Conservation (phyloP, 768 basidiomycete species). For the Cystobasidium onofrii region DNA sequence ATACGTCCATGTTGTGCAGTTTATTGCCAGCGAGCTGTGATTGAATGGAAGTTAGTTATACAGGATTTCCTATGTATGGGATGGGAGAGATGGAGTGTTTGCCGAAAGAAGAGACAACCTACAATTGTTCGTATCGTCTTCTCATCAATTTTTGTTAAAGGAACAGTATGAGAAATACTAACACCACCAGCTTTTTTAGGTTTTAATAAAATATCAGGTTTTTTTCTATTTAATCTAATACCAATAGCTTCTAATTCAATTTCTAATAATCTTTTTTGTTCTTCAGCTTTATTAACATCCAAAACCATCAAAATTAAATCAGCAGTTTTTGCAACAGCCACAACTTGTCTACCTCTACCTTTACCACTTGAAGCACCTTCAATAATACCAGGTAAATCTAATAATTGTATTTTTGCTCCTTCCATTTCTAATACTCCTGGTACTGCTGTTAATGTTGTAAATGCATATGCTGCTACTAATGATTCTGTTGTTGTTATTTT, state of each 20-base stretch:
- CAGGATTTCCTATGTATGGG: background rate
- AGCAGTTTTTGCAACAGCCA: conserved; percentile 66
- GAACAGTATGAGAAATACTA: conserved; percentile 56
- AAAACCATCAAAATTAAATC: conserved; percentile 90
- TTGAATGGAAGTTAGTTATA: conserved; percentile 53
- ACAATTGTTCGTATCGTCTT: conserved; percentile 87
- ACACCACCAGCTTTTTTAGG: conserved; percentile 75
- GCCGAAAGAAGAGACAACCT: conserved; percentile 63
- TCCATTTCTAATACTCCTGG: conserved; percentile 95
- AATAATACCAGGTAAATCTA: conserved; percentile 51
- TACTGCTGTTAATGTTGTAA: conserved; percentile 63
- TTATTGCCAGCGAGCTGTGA: conserved; percentile 32
- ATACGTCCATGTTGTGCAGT: conserved; percentile 53
- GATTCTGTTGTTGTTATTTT: conserved; percentile 88
- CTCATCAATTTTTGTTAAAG: conserved; percentile 88
- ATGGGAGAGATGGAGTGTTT: background rate
- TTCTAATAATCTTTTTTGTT: conserved; percentile 79
- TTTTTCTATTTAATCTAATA: conserved; percentile 79
- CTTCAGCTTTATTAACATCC: conserved; percentile 60
- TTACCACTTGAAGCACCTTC: conserved; percentile 95
- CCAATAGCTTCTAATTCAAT: conserved; percentile 93
- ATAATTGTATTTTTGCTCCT: conserved; percentile 73
- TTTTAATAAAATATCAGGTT: conserved; percentile 91
- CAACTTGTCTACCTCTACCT: conserved; percentile 89
- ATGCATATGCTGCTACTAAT: conserved; percentile 85